Evolutionary conservation across 2,329 filamentous ascomycete species (phyloP), one percentile per base, ranked within the genome.

Genomic region (Myriosclerotinia duriaeana): DNA sequence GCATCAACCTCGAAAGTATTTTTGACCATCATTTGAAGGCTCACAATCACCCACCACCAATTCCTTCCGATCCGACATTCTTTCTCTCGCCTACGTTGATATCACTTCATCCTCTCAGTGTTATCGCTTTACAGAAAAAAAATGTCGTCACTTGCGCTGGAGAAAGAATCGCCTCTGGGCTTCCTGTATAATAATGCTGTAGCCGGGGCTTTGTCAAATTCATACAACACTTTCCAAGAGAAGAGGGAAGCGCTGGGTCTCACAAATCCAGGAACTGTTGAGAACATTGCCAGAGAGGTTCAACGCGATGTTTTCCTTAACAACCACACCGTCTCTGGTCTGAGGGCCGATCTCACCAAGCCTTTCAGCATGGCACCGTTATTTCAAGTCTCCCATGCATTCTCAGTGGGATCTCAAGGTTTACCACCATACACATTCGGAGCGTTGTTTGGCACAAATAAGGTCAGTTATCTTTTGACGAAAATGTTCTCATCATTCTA

Each of bases 311-410:
- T 97, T 74, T 89, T 98, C 78, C 87, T 97, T 76, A 95, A 90
- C 81, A 97, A 97, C 84, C 91, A 92, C 79, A 96, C 95, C 88
- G 98, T 99, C 84, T 91, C 92, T 54, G 95, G 95, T 76, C 86
- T 99, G 79, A 91, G 94, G 78, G 96, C 94, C 78, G 95, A 99
- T 80, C 84, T 98, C 78, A 97, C 93, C 78, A 98, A 97, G 85
- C 89, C 92, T 77, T 96, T 98, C 82, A 95, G 93, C 85, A 87
- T 96, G 78, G 87, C 89, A 67, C 95, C 95, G 67, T 83, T 98
- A 73, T 99, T 99, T 85, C 94, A 98, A 81, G 91, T 97, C 74
- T 97, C 94, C 72, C 95, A 99, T 82, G 92, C 95, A 74, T 95
- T 99, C 79, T 90, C 94, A 66, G 92, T 97, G 87, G 94, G 95